These are phyloP conservation scores for Penicillium palitans DNA, from an alignment of 2,329 filamentous ascomycete genomes.

Conservation along the genomic window DNA sequence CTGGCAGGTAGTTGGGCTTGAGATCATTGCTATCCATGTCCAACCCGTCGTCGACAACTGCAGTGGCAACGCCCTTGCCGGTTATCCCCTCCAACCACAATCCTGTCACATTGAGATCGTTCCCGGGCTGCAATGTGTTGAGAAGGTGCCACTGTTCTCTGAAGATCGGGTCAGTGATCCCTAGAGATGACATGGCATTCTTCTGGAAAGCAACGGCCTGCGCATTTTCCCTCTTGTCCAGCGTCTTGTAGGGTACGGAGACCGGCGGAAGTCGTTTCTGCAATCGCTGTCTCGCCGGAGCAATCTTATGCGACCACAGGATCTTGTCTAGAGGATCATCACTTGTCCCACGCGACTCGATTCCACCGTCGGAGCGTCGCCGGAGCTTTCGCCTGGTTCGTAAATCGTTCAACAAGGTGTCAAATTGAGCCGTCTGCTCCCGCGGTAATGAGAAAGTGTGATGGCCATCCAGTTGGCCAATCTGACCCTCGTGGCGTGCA, in stretches of 20 bases:
- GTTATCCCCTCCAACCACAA: slow-evolving; percentile 91
- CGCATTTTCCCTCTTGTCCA: slow-evolving; percentile 45
- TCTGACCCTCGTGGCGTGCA: slow-evolving; percentile 74
- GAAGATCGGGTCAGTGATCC: slow-evolving; percentile 88
- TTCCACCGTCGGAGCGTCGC: slow-evolving; percentile 34
- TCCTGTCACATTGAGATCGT: slow-evolving; percentile 95
- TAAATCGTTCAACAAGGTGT: slow-evolving; percentile 53
- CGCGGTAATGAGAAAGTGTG: slow-evolving; percentile 77
- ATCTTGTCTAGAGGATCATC: slow-evolving; percentile 68
- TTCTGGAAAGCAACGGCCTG: slow-evolving; percentile 59
- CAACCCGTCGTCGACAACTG: slow-evolving; percentile 92
- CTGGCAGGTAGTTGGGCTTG: slow-evolving; percentile 88
- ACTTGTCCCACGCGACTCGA: slow-evolving; percentile 10
- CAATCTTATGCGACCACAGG: slow-evolving; percentile 76
- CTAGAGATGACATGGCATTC: slow-evolving; percentile 64
- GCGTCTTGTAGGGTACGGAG: slow-evolving; percentile 36
- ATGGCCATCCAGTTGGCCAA: slow-evolving; percentile 76
- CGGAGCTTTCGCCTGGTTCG: slow-evolving; percentile 64
- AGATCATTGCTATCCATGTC: slow-evolving; percentile 95
- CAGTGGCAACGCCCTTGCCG: slow-evolving; percentile 82
- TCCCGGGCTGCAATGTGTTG: slow-evolving; percentile 76
- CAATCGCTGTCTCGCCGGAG: slow-evolving; percentile 57
- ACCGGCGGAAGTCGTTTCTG: slow-evolving; percentile 57
- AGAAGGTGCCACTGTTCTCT: slow-evolving; percentile 92
- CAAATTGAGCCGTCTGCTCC: slow-evolving; percentile 56